Evolutionary conservation across 208 protist genomes (phyloP), one percentile per base, ranked within the genome.

Genomic region (Borovskyia barvae): DNA sequence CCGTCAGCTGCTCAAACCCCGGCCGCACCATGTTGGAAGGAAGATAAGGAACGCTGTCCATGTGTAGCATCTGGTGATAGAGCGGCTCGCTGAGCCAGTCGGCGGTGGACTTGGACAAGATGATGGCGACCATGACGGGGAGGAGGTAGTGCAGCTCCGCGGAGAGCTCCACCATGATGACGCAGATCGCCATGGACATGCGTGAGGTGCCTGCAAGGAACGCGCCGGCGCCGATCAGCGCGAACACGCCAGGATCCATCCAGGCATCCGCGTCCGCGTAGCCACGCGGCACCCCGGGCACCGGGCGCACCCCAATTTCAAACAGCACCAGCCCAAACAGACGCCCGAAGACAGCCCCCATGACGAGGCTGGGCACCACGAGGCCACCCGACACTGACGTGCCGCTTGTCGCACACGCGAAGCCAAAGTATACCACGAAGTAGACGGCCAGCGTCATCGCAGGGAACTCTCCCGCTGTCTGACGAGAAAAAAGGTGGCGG

Each of bases 121-220:
- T 88, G 17, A 97, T 89, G 12, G 90, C 83, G 30, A 95, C 78
- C 95, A 98, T 98, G 25, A 97, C 87, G 22, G 95, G 94, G 24
- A 98, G 77, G 25, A 97, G 66, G 62, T 97, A 97, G 65, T 92
- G 89, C 30, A 97, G 66, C 62, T 97, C 91, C 35, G 91, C 92
- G 17, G 94, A 95, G 1, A 97, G 76, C 74, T 98, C 93, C 25
- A 97, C 80, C 86, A 98, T 91, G 57, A 97, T 97, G 40, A 98
- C 92, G 40, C 88, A 91, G 45, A 97, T 86, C n/a, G 88, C 91
- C 66, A 97, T 92, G 8, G 92, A 93, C 72, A 97, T 86, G 43
- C 95, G 87, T 30, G 88, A 93, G 6, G 92, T 94, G 14, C 94
- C 94, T 19, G 80, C 88, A 40, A 97, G 82, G 56, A 97, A 96